Percentiles rank a stretch among this genome's conserved stretches.
These are phyloP conservation scores for Nitzschia inconspicua DNA, from an alignment of 108 stramenopile genomes.

Conservation along the genomic window DNA sequence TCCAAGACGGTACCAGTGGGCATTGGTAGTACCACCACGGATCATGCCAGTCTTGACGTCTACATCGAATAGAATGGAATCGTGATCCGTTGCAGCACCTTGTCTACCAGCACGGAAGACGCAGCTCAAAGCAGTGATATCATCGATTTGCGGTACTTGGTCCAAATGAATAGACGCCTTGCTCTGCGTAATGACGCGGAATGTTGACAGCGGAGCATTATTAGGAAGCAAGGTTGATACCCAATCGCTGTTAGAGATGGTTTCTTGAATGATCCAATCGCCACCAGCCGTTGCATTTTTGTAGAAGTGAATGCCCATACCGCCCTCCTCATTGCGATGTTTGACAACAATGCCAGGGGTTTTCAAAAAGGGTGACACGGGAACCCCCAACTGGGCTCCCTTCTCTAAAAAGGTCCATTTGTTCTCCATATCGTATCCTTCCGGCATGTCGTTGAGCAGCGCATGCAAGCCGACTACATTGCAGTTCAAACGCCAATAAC, in stretches of 20 bases:
- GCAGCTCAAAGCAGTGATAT: constrained; percentile 84
- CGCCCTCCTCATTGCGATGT: constrained; percentile 97
- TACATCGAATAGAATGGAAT: constrained; percentile 94
- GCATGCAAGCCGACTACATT: constrained; percentile 90
- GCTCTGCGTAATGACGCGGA: constrained; percentile 95
- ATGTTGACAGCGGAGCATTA: constrained; percentile 96
- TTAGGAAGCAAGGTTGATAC: constrained; percentile 75
- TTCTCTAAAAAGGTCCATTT: constrained; percentile 95
- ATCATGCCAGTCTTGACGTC: constrained; percentile 83
- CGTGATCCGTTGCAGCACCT: constrained; percentile 93
- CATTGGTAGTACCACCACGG: constrained; percentile 91
- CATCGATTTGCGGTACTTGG: constrained; percentile 20
- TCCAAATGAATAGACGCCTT: constrained; percentile 54
- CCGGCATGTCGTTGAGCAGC: constrained; percentile 68
- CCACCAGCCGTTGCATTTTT: constrained; percentile 92
- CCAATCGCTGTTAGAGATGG: constrained; percentile 75
- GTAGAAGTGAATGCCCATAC: constrained; percentile 94
- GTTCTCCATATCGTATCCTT: constrained; percentile 91
- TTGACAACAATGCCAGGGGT: constrained; percentile 90
- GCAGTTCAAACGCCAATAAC: constrained; percentile 95
- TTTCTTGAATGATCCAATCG: constrained; percentile 98
- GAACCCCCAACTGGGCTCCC: constrained; percentile 76
- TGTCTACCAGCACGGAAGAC: constrained; percentile 94
- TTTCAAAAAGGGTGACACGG: constrained; percentile 87
- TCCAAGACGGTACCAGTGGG: constrained; percentile 95